These are phyloP conservation scores for Serpula lacrymans DNA, from an alignment of 768 basidiomycete species.

Conservation along the genomic window DNA sequence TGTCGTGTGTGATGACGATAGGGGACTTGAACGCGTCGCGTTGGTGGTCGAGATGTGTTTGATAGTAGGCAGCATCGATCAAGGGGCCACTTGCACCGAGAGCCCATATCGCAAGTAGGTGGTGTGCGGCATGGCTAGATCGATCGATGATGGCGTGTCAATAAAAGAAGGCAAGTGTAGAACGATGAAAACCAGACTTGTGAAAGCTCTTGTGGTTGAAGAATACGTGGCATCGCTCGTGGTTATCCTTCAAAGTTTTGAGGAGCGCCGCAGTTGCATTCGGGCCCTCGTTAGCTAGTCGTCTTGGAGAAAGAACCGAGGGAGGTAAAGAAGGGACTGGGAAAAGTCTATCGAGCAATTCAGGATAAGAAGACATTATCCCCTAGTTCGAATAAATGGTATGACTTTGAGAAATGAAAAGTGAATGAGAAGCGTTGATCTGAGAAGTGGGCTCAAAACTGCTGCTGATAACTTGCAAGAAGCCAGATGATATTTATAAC, in stretches of 20 bases:
- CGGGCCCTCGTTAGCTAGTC: slow-evolving; percentile 31
- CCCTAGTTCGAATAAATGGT: no score
- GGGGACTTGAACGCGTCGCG: slow-evolving; percentile 31
- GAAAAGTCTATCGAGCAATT: slow-evolving; percentile 28
- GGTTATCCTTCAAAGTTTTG: slow-evolving; percentile 45
- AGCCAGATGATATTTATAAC: not conserved
- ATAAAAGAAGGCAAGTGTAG: not conserved
- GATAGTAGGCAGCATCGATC: slow-evolving; percentile 40
- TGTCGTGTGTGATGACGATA: slow-evolving; percentile 13
- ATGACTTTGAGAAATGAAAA: not conserved
- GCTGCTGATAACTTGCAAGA: no score
- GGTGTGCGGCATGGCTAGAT: slow-evolving; percentile 54
- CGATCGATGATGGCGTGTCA: slow-evolving; percentile 12
- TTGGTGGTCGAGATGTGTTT: slow-evolving; percentile 36
- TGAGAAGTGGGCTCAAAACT: not conserved
- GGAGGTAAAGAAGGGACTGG: slow-evolving; percentile 26
- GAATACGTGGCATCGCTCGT: slow-evolving; percentile 52
- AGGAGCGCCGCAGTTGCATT: slow-evolving; percentile 39
- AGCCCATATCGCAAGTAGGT: slow-evolving; percentile 54
- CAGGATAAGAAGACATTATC: no score
- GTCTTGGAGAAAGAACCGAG: slow-evolving; percentile 29
- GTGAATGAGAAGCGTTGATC: not conserved
- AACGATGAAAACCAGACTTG: slow-evolving; percentile 18
- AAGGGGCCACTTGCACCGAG: slow-evolving; percentile 49
- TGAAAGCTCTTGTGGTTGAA: slow-evolving; percentile 40